Conservation (phyloP, 495 filamentous ascomycete genomes). For the Xylaria grammica region DNA sequence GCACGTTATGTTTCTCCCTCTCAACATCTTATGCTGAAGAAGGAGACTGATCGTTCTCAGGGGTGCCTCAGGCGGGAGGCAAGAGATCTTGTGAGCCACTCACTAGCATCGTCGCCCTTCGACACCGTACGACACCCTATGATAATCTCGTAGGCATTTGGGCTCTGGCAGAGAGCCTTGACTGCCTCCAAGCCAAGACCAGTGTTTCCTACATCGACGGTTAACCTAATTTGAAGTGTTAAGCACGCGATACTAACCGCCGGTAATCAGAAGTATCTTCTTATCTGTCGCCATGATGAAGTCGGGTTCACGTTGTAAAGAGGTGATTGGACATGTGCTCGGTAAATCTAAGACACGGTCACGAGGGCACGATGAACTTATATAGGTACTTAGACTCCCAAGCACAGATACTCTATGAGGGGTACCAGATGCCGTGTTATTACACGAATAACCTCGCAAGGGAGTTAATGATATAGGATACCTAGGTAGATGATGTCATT, state of each 20-base stretch:
- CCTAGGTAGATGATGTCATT: not conserved
- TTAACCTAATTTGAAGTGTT: conserved; percentile 22
- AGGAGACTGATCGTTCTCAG: too few species aligned
- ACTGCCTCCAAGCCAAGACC: conserved; percentile 57
- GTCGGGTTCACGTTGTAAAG: not conserved
- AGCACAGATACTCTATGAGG: not conserved
- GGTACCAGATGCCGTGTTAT: too few species aligned
- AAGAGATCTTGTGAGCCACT: not conserved
- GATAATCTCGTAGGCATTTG: conserved; percentile 52
- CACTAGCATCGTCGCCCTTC: conserved; percentile 52
- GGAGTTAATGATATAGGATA: not conserved
- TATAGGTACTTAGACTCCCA: not conserved
- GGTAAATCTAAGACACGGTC: not conserved
- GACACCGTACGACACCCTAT: conserved; percentile 49
- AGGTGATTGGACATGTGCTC: not conserved
- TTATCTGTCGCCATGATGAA: conserved; percentile 34
- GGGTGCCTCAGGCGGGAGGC: not conserved
- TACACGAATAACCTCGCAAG: not conserved
- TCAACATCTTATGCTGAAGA: too few species aligned
- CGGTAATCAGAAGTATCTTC: conserved; percentile 37
- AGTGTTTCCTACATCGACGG: conserved; percentile 41
- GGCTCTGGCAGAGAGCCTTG: conserved; percentile 48
- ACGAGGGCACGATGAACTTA: not conserved
- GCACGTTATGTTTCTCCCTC: not conserved
- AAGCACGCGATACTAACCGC: conserved; percentile 28